A percentile compares a stretch with the other conserved stretches of the same genome.
Conservation (phyloP, 2,329 filamentous ascomycete genomes). For the Fusarium xyrophilum region DNA sequence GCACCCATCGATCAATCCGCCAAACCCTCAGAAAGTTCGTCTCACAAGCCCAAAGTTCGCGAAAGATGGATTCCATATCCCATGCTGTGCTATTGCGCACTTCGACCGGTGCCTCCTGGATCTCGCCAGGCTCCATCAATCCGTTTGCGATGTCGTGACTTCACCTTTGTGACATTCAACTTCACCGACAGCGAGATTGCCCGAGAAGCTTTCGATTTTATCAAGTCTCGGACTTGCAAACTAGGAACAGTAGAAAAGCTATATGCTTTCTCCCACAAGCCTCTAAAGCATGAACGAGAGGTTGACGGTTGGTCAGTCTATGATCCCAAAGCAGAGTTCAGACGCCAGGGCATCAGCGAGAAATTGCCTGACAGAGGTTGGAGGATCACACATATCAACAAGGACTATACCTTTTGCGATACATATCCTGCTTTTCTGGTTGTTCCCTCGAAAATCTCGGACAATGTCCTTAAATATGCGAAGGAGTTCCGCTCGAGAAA, state of each 20-base stretch:
- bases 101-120: slow-evolving; percentile 73
- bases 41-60: slow-evolving; percentile 49
- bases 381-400: slow-evolving; percentile 90
- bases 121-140: slow-evolving; percentile 80
- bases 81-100: slow-evolving; percentile 81
- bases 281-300: slow-evolving; percentile 74
- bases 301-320: slow-evolving; percentile 86
- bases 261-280: slow-evolving; percentile 86
- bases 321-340: slow-evolving; percentile 84
- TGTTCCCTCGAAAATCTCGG: slow-evolving; percentile 90
- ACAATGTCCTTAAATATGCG: slow-evolving; percentile 94
- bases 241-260: slow-evolving; percentile 85
- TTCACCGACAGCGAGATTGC: slow-evolving; percentile 77
- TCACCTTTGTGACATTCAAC: slow-evolving; percentile 91
- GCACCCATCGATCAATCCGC: slow-evolving; percentile 49
- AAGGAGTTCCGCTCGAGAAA: slow-evolving; percentile 86
- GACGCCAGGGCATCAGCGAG: slow-evolving; percentile 83
- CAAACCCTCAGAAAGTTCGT: slow-evolving; percentile 29
- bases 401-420: slow-evolving; percentile 87
- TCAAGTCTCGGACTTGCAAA: slow-evolving; percentile 81
- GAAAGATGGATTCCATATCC: slow-evolving; percentile 96
- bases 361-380: slow-evolving; percentile 81
- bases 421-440: slow-evolving; percentile 88
- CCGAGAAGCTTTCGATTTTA: slow-evolving; percentile 85
- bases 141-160: slow-evolving; percentile 88